These are phyloP conservation scores for Tolypocladium paradoxum DNA, from an alignment of 2,329 filamentous ascomycete species.

Conservation along the genomic window DNA sequence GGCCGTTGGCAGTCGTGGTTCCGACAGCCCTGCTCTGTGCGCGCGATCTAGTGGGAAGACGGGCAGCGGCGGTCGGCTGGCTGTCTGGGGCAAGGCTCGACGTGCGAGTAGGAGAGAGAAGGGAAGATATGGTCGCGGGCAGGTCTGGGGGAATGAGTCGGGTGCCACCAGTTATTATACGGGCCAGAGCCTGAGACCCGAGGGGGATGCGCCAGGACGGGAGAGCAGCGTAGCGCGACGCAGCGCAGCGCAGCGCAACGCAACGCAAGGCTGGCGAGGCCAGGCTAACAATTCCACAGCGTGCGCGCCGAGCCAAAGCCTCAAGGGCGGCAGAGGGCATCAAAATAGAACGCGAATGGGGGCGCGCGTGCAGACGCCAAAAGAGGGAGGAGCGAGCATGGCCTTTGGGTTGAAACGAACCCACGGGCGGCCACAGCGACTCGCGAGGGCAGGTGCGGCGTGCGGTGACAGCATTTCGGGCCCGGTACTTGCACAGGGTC, in stretches of 20 bases:
- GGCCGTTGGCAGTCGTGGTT: neutral
- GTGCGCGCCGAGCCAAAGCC: neutral
- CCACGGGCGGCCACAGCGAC: neutral
- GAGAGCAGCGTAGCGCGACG: too few relatives aligned
- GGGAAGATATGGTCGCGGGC: constrained; percentile 13
- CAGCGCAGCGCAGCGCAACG: too few relatives aligned
- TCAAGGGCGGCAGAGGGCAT: neutral
- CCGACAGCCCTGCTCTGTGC: neutral
- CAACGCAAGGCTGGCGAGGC: neutral
- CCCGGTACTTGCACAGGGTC: neutral
- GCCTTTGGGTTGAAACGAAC: neutral
- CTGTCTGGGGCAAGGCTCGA: neutral
- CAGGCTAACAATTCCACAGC: neutral
- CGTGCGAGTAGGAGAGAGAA: constrained; percentile 3
- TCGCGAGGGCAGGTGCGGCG: neutral
- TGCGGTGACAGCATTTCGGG: neutral
- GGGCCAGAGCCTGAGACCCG: neutral
- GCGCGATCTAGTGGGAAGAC: neutral
- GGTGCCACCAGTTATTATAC: constrained; percentile 1
- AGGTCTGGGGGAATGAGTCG: constrained; percentile 14
- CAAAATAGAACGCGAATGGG: neutral
- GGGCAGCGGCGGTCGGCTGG: neutral
- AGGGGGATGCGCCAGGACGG: neutral
- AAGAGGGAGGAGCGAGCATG: neutral
- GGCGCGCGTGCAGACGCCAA: neutral